phyloP scores from a whole-genome alignment of 2,329 filamentous ascomycete genomes.

The Rutstroemia sp. region DNA sequence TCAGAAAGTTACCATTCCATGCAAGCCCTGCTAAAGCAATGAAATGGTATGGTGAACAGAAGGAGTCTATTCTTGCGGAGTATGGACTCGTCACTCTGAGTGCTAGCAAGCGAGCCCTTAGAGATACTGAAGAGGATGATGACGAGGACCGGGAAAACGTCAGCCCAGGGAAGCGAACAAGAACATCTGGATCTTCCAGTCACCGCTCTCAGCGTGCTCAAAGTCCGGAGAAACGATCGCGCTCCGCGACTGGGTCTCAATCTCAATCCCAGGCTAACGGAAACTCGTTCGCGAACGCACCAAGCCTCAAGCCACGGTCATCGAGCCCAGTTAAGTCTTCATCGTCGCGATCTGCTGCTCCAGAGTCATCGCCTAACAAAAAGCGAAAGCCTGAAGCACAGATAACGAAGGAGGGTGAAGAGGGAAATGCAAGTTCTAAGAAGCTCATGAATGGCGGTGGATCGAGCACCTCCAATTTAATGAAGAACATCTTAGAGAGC shows the following conservation, averaged over 20 bases:
- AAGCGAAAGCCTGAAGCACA: constrained; percentile 26
- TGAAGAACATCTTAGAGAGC: constrained; percentile 27
- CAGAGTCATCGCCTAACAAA: constrained; percentile 14
- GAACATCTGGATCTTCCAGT: constrained; percentile 4
- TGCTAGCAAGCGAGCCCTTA: background rate
- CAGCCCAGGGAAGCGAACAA: constrained; percentile 21
- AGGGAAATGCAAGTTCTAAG: constrained; percentile 15
- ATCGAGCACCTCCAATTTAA: constrained; percentile 28
- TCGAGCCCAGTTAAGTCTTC: constrained; percentile 2
- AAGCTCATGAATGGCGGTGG: constrained; percentile 18
- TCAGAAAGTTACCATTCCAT: constrained; percentile 11
- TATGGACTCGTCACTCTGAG: background rate
- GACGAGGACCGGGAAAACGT: constrained; percentile 17
- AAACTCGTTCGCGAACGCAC: constrained; percentile 1
- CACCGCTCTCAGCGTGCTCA: background rate
- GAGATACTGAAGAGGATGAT: constrained; percentile 8
- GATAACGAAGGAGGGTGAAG: constrained; percentile 23
- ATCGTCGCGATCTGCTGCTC: constrained; percentile 5
- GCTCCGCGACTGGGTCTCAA: background rate
- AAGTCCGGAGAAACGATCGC: constrained; percentile 6
- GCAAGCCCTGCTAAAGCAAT: constrained; percentile 1
- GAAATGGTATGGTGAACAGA: constrained; percentile 5
- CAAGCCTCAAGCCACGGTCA: background rate
- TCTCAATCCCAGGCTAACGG: constrained; percentile 6
- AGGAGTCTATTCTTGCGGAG: background rate